phyloP scores from a whole-genome alignment of 1,139 yeast genomes.

The Candida gigantensis region DNA sequence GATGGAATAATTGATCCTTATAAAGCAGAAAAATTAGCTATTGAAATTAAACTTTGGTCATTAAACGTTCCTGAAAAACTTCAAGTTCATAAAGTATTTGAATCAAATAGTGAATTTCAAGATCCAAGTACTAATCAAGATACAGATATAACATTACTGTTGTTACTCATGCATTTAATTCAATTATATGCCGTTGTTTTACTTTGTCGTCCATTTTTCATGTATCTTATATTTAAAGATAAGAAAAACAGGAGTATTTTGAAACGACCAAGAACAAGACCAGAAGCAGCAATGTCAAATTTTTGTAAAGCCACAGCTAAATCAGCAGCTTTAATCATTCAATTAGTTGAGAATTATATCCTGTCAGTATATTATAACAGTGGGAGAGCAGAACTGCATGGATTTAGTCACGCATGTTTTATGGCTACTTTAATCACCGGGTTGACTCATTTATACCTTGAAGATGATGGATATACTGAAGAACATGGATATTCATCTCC shows the following conservation, averaged over 20 bases:
- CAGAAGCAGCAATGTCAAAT: slow-evolving; percentile 16
- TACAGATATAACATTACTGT: slow-evolving; percentile 18
- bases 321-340: slow-evolving; percentile 18
- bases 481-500: slow-evolving; percentile 12
- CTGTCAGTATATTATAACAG: slow-evolving; percentile 11
- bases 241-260: slow-evolving; percentile 5
- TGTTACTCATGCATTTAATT: slow-evolving; percentile 36
- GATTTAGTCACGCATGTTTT: slow-evolving; percentile 14
- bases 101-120: slow-evolving; percentile 14
- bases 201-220: slow-evolving; percentile 47
- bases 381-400: slow-evolving; percentile 17
- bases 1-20: slow-evolving; percentile 33
- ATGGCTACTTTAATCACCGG: slow-evolving; percentile 17
- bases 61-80: slow-evolving; percentile 27
- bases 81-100: slow-evolving; percentile 22
- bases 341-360: slow-evolving; percentile 16
- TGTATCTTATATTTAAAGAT: slow-evolving; percentile 19
- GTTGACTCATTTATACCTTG: slow-evolving; percentile 15
- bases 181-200: slow-evolving; percentile 42
- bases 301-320: slow-evolving; percentile 18
- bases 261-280: slow-evolving; percentile 12
- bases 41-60: slow-evolving; percentile 38
- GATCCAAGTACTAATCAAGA: slow-evolving; percentile 6
- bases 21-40: slow-evolving; percentile 36
- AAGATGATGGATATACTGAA: slow-evolving; percentile 9